Conservation (phyloP, 352 stramenopile species). For the Phytopythium chamaehyphon region DNA sequence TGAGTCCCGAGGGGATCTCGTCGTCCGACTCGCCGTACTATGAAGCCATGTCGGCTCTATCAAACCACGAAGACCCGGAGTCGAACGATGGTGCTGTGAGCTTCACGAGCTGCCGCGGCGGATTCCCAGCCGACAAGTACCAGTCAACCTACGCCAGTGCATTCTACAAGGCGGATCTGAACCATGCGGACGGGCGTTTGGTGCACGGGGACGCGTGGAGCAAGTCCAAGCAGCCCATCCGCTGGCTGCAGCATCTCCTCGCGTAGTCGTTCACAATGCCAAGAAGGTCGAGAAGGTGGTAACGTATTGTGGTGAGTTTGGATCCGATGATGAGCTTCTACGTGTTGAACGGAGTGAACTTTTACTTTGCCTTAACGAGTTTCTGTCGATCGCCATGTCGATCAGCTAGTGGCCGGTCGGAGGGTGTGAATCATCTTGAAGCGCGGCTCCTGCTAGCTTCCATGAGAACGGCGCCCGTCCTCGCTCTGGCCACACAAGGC, state of each 20-base stretch:
- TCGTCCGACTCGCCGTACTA: constrained; percentile 14
- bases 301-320: too few species aligned
- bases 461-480: too few species aligned
- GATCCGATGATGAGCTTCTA: too few species aligned
- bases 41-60: constrained; percentile 11
- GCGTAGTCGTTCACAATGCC: not conserved
- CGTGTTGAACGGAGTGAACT: too few species aligned
- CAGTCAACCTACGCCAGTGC: constrained; percentile 11
- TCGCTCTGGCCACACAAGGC: too few species aligned
- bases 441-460: too few species aligned
- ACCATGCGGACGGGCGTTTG: constrained; percentile 26
- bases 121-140: constrained; percentile 6
- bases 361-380: too few species aligned
- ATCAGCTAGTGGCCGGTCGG: too few species aligned
- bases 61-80: constrained; percentile 12
- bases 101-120: constrained; percentile 25
- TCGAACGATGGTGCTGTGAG: constrained; percentile 34
- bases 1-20: constrained; percentile 23
- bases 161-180: constrained; percentile 29
- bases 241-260: constrained; percentile 18
- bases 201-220: constrained; percentile 21
- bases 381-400: too few species aligned
- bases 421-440: too few species aligned
- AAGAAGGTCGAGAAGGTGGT: not conserved
- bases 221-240: constrained; percentile 13